A percentile compares a stretch with the other conserved stretches of the same genome.
phyloP scores from a whole-genome alignment of 257 asterid species.

The Solanum etuberosum region DNA sequence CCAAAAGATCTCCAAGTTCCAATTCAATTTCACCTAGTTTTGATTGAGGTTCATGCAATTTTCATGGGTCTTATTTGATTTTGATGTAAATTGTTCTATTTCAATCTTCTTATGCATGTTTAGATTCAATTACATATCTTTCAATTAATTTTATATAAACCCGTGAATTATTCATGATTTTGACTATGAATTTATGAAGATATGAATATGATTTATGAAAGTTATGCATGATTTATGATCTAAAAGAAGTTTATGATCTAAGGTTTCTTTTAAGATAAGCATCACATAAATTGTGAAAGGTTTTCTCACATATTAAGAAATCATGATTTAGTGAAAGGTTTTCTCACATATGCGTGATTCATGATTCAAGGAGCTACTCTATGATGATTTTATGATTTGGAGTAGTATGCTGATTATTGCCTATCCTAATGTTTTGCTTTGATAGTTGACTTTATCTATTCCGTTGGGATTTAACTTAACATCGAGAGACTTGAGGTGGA shows the following conservation, averaged over 20 bases:
- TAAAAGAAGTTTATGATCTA: neutral
- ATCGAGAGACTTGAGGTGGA: neutral
- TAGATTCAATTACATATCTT: neutral
- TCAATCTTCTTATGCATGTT: neutral
- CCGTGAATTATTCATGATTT: neutral
- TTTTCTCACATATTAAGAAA: neutral
- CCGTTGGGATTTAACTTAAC: neutral
- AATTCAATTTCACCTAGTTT: neutral
- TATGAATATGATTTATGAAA: too few species aligned
- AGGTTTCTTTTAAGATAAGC: too few species aligned
- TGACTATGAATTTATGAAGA: too few species aligned
- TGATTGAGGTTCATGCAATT: neutral
- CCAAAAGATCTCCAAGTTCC: neutral
- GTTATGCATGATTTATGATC: too few species aligned
- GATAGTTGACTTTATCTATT: neutral
- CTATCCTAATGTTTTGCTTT: neutral
- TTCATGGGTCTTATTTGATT: neutral
- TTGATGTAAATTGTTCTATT: neutral
- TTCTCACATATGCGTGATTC: neutral
- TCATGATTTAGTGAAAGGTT: neutral
- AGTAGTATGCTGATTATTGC: neutral
- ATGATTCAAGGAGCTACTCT: neutral
- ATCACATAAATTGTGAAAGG: neutral
- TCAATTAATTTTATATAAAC: too few species aligned
- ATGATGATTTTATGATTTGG: neutral